These are phyloP conservation scores for Aspergillus pseudonomiae DNA, from an alignment of 2,329 filamentous ascomycete species.

Conservation along the genomic window DNA sequence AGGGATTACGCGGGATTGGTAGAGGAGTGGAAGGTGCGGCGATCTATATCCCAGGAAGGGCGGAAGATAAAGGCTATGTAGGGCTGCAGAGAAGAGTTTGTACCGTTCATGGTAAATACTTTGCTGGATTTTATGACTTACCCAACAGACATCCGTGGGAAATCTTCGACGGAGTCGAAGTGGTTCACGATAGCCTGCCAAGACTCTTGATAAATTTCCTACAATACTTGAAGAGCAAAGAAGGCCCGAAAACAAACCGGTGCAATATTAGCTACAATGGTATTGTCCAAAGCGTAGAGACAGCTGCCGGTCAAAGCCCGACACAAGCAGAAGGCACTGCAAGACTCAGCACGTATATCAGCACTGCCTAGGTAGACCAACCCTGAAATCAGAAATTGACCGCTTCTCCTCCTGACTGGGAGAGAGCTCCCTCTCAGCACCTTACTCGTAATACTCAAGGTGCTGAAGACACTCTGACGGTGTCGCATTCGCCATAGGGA, in stretches of 20 bases:
- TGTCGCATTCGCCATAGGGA: too few relatives aligned
- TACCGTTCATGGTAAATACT: background rate
- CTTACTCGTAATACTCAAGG: too few relatives aligned
- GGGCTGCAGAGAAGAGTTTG: background rate
- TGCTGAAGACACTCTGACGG: too few relatives aligned
- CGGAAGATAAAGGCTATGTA: background rate
- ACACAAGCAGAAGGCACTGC: background rate
- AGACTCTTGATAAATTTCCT: background rate
- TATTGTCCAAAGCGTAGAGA: slow-evolving; percentile 46
- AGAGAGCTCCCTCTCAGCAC: too few relatives aligned
- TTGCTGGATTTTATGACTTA: background rate
- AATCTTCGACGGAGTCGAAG: background rate
- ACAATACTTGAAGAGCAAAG: background rate
- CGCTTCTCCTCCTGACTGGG: too few relatives aligned
- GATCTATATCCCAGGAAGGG: background rate
- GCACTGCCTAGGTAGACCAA: accelerated
- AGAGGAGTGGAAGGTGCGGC: background rate
- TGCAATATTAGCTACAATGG: slow-evolving; percentile 55
- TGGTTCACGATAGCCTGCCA: background rate
- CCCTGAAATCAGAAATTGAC: too few relatives aligned
- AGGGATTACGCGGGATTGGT: background rate
- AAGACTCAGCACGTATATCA: background rate
- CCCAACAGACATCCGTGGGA: slow-evolving; percentile 2
- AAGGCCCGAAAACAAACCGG: slow-evolving; percentile 15
- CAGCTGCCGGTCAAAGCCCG: slow-evolving; percentile 16